Percentiles rank a stretch among this genome's conserved stretches.
These are phyloP conservation scores for Yarrowia deformans DNA, from an alignment of 805 yeast genomes.

Conservation along the genomic window DNA sequence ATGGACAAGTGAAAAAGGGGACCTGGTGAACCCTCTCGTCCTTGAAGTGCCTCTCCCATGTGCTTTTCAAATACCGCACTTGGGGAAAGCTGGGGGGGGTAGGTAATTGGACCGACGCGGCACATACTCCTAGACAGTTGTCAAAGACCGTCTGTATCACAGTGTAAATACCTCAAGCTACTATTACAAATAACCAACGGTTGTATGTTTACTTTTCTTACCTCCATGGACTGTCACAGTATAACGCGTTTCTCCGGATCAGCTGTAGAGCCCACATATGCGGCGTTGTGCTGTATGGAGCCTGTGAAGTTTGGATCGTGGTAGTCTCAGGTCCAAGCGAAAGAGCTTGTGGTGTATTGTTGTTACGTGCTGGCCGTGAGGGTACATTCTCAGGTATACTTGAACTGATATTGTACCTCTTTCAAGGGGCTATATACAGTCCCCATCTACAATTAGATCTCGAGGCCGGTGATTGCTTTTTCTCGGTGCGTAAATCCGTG, in stretches of 20 bases:
- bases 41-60: background rate
- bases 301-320: no score
- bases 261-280: background rate
- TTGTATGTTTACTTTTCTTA: background rate
- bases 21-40: background rate
- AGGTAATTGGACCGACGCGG: no score
- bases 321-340: no score
- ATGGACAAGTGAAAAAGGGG: background rate
- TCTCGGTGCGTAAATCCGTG: slow-evolving; percentile 27
- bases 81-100: background rate
- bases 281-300: background rate
- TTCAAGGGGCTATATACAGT: background rate
- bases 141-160: no score
- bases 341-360: no score
- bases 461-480: background rate
- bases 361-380: no score
- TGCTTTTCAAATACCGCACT: background rate
- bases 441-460: background rate
- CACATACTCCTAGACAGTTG: no score
- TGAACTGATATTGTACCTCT: no score
- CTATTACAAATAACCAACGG: background rate
- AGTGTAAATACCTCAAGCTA: slow-evolving; percentile 1
- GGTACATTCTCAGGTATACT: no score
- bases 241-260: slow-evolving; percentile 8
- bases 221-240: background rate